phyloP scores from a whole-genome alignment of 176 grass and related monocot species.

The Calamus simplicifolius region DNA sequence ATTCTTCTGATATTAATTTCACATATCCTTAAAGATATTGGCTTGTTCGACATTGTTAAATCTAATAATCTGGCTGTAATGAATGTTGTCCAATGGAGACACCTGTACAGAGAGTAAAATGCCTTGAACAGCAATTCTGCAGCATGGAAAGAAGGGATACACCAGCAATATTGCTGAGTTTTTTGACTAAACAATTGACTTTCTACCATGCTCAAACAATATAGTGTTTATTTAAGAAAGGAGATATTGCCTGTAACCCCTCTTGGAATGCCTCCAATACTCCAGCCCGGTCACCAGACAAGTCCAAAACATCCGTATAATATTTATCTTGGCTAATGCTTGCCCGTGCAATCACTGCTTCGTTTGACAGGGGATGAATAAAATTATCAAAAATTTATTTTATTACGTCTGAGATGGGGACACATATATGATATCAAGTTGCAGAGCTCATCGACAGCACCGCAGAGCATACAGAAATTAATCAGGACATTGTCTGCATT shows the following conservation, averaged over 20 bases:
- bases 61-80: conserved; percentile 85
- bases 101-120: conserved; percentile 48
- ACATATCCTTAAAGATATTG: conserved; percentile 29
- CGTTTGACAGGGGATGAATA: too few relatives aligned
- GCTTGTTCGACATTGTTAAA: conserved; percentile 76
- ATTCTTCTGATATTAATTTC: not conserved
- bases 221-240: not conserved
- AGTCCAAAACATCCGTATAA: conserved; percentile 79
- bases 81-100: conserved; percentile 83
- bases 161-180: too few relatives aligned
- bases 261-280: conserved; percentile 83
- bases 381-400: too few relatives aligned
- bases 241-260: conserved; percentile 70
- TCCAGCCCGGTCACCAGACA: conserved; percentile 55
- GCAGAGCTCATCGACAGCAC: too few relatives aligned
- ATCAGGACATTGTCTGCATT: too few relatives aligned
- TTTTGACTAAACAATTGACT: too few relatives aligned
- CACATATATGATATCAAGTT: too few relatives aligned
- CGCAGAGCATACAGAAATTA: too few relatives aligned
- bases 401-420: too few relatives aligned
- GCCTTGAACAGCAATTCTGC: conserved; percentile 76
- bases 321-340: conserved; percentile 90
- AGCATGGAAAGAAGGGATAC: not conserved
- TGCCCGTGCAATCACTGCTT: conserved; percentile 54
- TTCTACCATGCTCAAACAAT: too few relatives aligned